These are phyloP conservation scores for Ocimum tenuiflorum DNA, from an alignment of 257 asterid genomes.

Conservation along the genomic window DNA sequence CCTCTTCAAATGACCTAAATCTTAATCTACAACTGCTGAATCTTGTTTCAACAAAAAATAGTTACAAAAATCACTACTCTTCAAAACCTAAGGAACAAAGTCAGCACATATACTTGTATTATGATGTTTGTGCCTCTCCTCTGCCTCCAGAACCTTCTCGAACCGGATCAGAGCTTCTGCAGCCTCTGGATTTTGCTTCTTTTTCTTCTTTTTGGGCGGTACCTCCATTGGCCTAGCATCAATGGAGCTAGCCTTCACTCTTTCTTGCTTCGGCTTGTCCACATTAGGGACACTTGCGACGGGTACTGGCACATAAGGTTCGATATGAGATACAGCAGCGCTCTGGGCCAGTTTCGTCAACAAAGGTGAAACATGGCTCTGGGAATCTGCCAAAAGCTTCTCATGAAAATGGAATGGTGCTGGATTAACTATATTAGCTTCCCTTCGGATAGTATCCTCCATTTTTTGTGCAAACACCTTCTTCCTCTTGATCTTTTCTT, in stretches of 20 bases:
- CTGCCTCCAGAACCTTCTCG: constrained; percentile 41
- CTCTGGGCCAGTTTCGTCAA: constrained; percentile 32
- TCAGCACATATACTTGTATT: constrained; percentile 2
- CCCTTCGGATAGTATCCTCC: constrained; percentile 31
- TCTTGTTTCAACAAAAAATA: constrained; percentile 9
- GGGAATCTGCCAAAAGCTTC: constrained; percentile 25
- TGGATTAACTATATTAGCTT: constrained; percentile 30
- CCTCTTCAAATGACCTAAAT: constrained; percentile 17
- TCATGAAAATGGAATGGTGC: constrained; percentile 35
- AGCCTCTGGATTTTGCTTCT: constrained; percentile 37
- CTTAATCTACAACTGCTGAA: constrained; percentile 13
- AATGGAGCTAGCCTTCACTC: constrained; percentile 34
- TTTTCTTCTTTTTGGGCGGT: constrained; percentile 51
- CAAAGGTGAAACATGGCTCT: constrained; percentile 23
- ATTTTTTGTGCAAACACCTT: constrained; percentile 42
- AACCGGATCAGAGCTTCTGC: constrained; percentile 34
- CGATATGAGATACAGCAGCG: constrained; percentile 28
- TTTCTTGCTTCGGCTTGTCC: constrained; percentile 56
- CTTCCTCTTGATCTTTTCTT: constrained; percentile 58
- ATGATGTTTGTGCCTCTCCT: constrained; percentile 36
- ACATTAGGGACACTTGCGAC: constrained; percentile 25
- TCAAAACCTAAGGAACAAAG: constrained; percentile 6
- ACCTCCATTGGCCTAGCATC: constrained; percentile 34
- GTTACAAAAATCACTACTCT: constrained; percentile 11
- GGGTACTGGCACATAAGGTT: constrained; percentile 34